Conservation (phyloP, 805 yeast species). For the Lachancea waltii region DNA sequence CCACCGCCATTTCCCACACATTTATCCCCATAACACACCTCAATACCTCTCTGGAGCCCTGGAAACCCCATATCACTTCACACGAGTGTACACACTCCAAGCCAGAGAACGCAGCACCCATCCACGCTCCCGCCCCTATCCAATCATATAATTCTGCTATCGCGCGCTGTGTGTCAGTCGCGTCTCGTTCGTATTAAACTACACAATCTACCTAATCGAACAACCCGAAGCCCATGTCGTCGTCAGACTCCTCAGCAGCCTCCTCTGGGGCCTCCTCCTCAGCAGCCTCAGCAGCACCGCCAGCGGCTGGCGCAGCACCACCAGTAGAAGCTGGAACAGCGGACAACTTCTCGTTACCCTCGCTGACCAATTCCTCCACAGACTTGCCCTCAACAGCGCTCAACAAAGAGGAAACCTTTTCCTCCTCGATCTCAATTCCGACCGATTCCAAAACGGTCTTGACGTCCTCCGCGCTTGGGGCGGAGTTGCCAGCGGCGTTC, state of each 20-base stretch:
- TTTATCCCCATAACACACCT: too few species aligned
- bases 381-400: slow-evolving; percentile 90
- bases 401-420: slow-evolving; percentile 74
- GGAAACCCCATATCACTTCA: too few species aligned
- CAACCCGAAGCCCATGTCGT: slow-evolving; percentile 94
- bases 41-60: too few species aligned
- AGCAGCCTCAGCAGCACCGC: slow-evolving; percentile 66
- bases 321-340: slow-evolving; percentile 98
- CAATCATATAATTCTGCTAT: too few species aligned
- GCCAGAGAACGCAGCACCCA: too few species aligned
- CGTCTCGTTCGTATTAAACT: too few species aligned
- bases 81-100: too few species aligned
- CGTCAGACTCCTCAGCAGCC: slow-evolving; percentile 59
- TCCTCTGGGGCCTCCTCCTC: slow-evolving; percentile 68
- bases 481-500: slow-evolving; percentile 92
- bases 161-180: too few species aligned
- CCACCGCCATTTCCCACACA: too few species aligned
- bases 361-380: slow-evolving; percentile 82
- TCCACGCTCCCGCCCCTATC: too few species aligned
- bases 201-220: slow-evolving; percentile 81
- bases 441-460: slow-evolving; percentile 84
- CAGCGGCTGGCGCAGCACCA: slow-evolving; percentile 71
- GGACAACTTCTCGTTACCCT: slow-evolving; percentile 94
- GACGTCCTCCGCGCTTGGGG: slow-evolving; percentile 92
- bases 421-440: slow-evolving; percentile 92